These are phyloP conservation scores for Neonectria neomacrospora DNA, from an alignment of 2,329 filamentous ascomycete species.

Conservation along the genomic window DNA sequence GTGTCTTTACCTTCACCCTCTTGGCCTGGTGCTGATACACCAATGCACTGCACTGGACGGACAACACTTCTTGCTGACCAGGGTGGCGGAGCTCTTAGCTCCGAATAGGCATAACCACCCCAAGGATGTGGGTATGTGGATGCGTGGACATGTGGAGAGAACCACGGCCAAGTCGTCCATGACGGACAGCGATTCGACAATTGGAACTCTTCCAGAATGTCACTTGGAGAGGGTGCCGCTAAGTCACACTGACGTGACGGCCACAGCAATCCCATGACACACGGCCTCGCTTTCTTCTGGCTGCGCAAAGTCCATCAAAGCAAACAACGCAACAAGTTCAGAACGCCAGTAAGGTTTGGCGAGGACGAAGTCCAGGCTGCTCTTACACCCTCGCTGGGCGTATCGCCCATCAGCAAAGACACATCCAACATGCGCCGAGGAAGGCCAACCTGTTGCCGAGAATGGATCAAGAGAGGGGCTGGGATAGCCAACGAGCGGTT, in stretches of 20 bases:
- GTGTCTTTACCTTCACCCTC: neutral
- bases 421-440: conserved; percentile 5
- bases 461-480: conserved; percentile 20
- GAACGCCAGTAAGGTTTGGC: conserved; percentile 32
- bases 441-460: conserved; percentile 7
- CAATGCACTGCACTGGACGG: conserved; percentile 9
- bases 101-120: conserved; percentile 19
- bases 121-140: conserved; percentile 27
- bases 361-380: conserved; percentile 19
- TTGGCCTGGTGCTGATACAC: conserved; percentile 4
- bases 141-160: conserved; percentile 23
- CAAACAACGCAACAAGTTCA: conserved; percentile 23
- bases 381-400: conserved; percentile 18
- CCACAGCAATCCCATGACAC: conserved; percentile 42
- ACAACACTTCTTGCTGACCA: conserved; percentile 20
- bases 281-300: conserved; percentile 31
- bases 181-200: conserved; percentile 45
- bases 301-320: conserved; percentile 15
- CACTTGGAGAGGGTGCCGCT: conserved; percentile 34
- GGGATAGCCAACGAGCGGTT: neutral
- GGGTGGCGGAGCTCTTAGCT: conserved; percentile 25
- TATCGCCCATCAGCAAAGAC: conserved; percentile 32
- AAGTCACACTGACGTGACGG: conserved; percentile 42
- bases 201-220: conserved; percentile 47
- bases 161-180: conserved; percentile 31